Percentiles rank a stretch among this genome's conserved stretches.
Evolutionary conservation across 352 stramenopile species (phyloP).

Genomic region (Phytopythium sindhum): DNA sequence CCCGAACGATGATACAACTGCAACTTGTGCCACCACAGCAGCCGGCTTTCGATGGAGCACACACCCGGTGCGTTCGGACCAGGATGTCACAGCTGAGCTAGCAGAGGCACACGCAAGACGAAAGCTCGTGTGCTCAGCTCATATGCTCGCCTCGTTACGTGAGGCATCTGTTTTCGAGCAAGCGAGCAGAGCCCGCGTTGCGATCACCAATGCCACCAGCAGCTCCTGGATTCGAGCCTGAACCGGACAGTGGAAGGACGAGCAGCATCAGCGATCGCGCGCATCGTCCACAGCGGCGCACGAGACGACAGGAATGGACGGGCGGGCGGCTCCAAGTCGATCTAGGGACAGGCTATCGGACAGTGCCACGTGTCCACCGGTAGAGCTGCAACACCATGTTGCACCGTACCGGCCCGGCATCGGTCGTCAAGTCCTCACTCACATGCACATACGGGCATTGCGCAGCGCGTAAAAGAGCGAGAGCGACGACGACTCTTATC

Average conservation of each 20-base stretch:
- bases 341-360: background rate
- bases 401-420: too few species aligned
- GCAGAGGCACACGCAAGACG: too few species aligned
- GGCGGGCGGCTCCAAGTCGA: background rate
- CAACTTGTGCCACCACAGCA: background rate
- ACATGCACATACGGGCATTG: too few species aligned
- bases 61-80: too few species aligned
- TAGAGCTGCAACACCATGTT: too few species aligned
- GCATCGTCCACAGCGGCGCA: background rate
- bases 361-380: background rate
- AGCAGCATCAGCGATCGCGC: background rate
- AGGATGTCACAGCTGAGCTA: too few species aligned
- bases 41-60: background rate
- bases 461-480: too few species aligned
- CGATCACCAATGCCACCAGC: background rate
- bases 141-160: background rate
- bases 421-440: too few species aligned
- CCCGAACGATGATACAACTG: background rate
- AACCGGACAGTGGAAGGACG: background rate
- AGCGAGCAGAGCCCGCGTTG: background rate
- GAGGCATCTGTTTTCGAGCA: background rate
- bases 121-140: background rate
- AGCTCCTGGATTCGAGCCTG: background rate
- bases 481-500: too few species aligned
- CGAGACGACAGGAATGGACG: too few species aligned